phyloP scores from a whole-genome alignment of 164 flowering plant species.

The Piper betle region DNA sequence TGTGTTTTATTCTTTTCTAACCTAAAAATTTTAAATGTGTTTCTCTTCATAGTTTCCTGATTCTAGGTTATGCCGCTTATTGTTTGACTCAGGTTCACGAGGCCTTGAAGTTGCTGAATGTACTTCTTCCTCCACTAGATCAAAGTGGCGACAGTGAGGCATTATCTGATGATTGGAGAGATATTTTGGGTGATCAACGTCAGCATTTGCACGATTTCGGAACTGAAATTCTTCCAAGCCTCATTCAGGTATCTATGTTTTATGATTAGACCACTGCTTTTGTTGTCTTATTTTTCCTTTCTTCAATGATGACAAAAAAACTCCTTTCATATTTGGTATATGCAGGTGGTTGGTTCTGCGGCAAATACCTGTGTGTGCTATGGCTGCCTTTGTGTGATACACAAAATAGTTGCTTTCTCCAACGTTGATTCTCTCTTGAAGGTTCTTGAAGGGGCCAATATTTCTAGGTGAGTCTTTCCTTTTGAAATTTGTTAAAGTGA shows the following conservation, averaged over 20 bases:
- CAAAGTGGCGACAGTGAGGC: conserved; percentile 18
- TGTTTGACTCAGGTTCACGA: conserved; percentile 44
- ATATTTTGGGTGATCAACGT: conserved; percentile 38
- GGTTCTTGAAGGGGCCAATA: conserved; percentile 41
- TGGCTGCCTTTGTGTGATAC: conserved; percentile 62
- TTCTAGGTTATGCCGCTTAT: neutral
- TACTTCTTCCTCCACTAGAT: conserved; percentile 51
- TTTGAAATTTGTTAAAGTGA: no score
- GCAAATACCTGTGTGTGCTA: conserved; percentile 48
- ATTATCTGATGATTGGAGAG: conserved; percentile 30
- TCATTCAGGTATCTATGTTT: conserved; percentile 50
- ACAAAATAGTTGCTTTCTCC: conserved; percentile 52
- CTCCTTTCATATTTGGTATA: conserved; percentile 5
- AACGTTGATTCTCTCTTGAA: conserved; percentile 49
- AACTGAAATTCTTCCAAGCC: conserved; percentile 45
- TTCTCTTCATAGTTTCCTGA: no score
- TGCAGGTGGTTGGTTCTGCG: conserved; percentile 72
- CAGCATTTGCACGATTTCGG: conserved; percentile 56
- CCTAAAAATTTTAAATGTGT: no score
- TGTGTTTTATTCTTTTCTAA: no score
- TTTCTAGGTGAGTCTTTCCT: conserved; percentile 52
- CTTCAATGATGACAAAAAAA: neutral
- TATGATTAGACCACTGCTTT: neutral
- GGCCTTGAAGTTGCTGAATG: conserved; percentile 67
- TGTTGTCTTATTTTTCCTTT: neutral